Conservation (phyloP, 2,329 filamentous ascomycete genomes). For the Xylaria sp. region DNA sequence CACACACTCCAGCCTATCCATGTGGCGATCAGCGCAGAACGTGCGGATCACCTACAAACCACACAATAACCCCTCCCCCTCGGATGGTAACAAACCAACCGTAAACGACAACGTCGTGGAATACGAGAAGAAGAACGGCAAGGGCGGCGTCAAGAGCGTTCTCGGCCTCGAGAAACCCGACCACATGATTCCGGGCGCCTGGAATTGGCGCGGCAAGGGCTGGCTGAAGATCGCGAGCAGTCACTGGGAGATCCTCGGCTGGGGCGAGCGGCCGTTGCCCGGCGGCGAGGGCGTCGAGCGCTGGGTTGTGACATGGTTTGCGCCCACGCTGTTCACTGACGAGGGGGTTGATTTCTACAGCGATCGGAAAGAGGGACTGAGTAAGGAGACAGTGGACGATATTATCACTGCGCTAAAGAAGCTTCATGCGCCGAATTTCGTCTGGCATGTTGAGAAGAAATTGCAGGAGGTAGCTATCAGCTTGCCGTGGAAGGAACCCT, state of each 20-base stretch:
- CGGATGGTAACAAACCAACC: constrained; percentile 50
- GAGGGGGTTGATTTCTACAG: constrained; percentile 84
- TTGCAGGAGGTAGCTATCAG: constrained; percentile 63
- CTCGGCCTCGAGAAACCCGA: constrained; percentile 69
- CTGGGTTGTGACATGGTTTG: constrained; percentile 88
- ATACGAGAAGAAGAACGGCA: constrained; percentile 56
- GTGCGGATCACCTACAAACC: constrained; percentile 79
- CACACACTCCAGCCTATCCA: constrained; percentile 78
- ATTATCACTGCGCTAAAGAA: constrained; percentile 65
- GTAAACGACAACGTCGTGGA: constrained; percentile 77
- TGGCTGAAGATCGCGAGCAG: constrained; percentile 76
- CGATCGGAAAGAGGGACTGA: constrained; percentile 68
- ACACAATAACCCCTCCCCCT: constrained; percentile 6
- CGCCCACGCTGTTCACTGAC: constrained; percentile 83
- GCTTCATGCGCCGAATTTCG: constrained; percentile 65
- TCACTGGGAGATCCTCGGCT: constrained; percentile 85
- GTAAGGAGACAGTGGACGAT: constrained; percentile 62
- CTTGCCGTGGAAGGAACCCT: constrained; percentile 59
- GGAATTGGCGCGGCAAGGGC: constrained; percentile 84
- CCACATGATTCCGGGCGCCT: constrained; percentile 54
- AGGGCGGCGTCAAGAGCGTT: constrained; percentile 66
- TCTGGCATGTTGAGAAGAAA: constrained; percentile 58
- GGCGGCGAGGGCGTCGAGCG: constrained; percentile 55
- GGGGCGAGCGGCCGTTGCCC: constrained; percentile 63
- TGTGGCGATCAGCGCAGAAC: constrained; percentile 85